Percentiles rank a stretch among this genome's conserved stretches.
These are phyloP conservation scores for Nidularia pulvinata DNA, from an alignment of 768 basidiomycete genomes.

Conservation along the genomic window DNA sequence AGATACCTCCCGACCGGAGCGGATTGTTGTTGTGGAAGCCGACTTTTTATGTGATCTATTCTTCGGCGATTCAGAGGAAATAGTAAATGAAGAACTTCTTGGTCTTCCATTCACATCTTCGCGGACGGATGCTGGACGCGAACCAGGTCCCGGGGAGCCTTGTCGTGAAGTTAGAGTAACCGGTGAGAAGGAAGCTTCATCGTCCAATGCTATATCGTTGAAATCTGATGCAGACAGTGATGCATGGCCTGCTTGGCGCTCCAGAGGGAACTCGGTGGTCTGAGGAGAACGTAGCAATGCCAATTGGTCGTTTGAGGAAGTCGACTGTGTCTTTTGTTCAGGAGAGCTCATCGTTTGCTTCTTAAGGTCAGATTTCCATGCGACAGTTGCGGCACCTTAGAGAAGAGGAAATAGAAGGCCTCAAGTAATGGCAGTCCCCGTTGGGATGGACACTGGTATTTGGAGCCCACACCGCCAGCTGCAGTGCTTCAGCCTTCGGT, in stretches of 20 bases:
- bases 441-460: no score
- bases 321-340: no score
- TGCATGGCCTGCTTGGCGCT: constrained; percentile 12
- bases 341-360: no score
- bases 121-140: neutral
- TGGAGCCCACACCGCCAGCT: no score
- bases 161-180: constrained; percentile 27
- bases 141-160: neutral
- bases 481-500: no score
- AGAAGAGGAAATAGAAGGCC: no score
- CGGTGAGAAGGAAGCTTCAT: constrained; percentile 36
- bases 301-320: no score
- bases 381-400: no score
- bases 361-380: no score
- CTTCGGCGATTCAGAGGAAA: constrained; percentile 4
- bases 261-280: constrained; percentile 17
- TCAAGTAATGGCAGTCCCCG: no score
- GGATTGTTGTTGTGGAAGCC: constrained; percentile 57
- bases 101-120: constrained; percentile 5
- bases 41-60: constrained; percentile 58
- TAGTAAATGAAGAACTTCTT: constrained; percentile 6
- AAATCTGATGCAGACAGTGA: constrained; percentile 62
- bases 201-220: constrained; percentile 62
- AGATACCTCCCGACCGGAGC: constrained; percentile 48
- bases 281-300: constrained; percentile 45